These are phyloP conservation scores for Boletus sp. DNA, from an alignment of 1,284 basidiomycete genomes.

Conservation along the genomic window DNA sequence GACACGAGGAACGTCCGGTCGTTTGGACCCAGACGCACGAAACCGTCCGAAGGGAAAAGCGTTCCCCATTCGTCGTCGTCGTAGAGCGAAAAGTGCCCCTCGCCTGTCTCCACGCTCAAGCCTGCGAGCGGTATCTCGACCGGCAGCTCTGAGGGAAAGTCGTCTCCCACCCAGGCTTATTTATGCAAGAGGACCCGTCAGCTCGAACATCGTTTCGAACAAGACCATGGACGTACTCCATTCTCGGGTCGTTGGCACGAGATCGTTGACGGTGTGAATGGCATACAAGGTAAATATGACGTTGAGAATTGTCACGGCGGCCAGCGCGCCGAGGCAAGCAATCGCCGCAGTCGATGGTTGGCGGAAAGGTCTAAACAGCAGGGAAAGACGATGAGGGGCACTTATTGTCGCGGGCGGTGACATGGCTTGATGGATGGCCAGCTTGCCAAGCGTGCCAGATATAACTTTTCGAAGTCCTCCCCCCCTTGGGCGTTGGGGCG, in stretches of 20 bases:
- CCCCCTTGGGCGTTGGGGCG: neutral
- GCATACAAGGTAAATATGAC: constrained; percentile 20
- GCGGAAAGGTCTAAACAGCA: neutral
- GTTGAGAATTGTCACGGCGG: constrained; percentile 24
- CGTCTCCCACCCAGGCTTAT: constrained; percentile 29
- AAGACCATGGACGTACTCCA: constrained; percentile 21
- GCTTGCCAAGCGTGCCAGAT: constrained; percentile 1
- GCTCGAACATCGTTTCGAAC: neutral
- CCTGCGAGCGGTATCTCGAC: constrained; percentile 28
- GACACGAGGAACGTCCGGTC: constrained; percentile 33
- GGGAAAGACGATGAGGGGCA: neutral
- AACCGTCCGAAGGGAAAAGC: constrained; percentile 37
- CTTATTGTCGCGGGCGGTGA: neutral
- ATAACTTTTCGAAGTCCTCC: constrained; percentile 6
- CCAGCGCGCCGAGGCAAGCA: constrained; percentile 21
- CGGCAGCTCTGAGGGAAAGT: constrained; percentile 31
- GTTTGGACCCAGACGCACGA: constrained; percentile 33
- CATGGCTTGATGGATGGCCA: constrained; percentile 4
- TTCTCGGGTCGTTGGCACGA: constrained; percentile 17
- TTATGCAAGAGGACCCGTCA: constrained; percentile 2
- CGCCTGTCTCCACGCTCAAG: constrained; percentile 20
- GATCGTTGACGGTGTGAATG: constrained; percentile 12
- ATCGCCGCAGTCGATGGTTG: neutral
- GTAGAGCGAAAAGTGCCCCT: constrained; percentile 27
- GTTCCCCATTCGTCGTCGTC: constrained; percentile 38